Conservation (phyloP, 2,329 filamentous ascomycete genomes). For the Talaromyces sp. region DNA sequence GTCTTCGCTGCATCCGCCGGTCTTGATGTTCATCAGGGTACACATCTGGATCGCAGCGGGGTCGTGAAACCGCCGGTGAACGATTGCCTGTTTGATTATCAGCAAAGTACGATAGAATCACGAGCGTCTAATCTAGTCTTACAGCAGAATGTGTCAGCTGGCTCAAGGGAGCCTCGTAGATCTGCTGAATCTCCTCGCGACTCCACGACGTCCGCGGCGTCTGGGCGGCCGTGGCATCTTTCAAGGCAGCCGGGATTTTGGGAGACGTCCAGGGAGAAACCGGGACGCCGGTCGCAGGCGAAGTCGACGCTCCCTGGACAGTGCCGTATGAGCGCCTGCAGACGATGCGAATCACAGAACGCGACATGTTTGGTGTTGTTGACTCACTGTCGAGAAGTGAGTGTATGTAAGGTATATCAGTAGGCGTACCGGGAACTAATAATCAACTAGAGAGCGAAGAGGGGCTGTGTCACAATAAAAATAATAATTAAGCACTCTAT, state of each 20-base stretch:
- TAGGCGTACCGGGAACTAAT: not conserved
- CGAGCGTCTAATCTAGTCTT: conserved; percentile 23
- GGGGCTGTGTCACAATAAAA: not conserved
- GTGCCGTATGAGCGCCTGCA: conserved; percentile 33
- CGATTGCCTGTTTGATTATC: conserved; percentile 50
- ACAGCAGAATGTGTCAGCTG: conserved; percentile 72
- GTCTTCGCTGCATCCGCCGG: conserved; percentile 84
- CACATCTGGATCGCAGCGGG: conserved; percentile 83
- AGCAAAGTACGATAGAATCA: not conserved
- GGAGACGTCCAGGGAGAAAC: conserved; percentile 20
- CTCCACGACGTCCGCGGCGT: conserved; percentile 69
- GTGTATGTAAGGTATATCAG: not conserved
- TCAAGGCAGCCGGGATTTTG: conserved; percentile 26
- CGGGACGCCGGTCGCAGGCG: conserved; percentile 18
- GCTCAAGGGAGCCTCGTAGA: conserved; percentile 77
- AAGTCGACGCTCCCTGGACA: conserved; percentile 25
- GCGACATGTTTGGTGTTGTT: conserved; percentile 8
- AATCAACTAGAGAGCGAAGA: not conserved
- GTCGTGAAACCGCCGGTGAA: conserved; percentile 82
- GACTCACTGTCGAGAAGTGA: not conserved
- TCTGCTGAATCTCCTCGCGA: conserved; percentile 69
- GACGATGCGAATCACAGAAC: conserved; percentile 23
- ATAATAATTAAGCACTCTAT: not conserved
- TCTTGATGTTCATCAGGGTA: conserved; percentile 96
- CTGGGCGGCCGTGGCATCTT: conserved; percentile 30